phyloP scores from a whole-genome alignment of 225 moss, liverwort and hornwort genomes.

The Rhytidiadelphus loreus region DNA sequence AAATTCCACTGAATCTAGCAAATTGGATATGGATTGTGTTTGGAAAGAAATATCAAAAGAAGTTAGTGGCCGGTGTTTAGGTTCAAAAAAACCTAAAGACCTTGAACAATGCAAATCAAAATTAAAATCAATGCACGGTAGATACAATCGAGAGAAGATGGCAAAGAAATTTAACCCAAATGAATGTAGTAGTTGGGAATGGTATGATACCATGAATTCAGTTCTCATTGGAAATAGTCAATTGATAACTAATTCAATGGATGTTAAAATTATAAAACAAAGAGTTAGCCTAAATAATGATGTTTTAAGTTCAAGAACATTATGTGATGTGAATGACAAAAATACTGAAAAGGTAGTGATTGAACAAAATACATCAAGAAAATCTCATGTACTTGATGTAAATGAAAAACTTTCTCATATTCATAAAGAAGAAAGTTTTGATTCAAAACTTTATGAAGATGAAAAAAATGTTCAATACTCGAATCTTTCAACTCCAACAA shows the following conservation, averaged over 20 bases:
- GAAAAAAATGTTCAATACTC: not conserved
- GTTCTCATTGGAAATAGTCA: not conserved
- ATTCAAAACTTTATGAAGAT: not conserved
- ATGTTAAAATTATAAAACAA: not conserved
- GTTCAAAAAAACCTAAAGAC: conserved; percentile 14
- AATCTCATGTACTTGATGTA: not conserved
- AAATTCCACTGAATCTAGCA: not conserved
- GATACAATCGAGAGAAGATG: conserved; percentile 29
- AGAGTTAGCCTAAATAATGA: not conserved
- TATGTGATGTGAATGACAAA: not conserved
- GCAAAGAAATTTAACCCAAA: conserved; percentile 28
- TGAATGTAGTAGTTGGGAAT: conserved; percentile 18
- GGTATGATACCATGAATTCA: conserved; percentile 1
- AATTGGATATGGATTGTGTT: not conserved
- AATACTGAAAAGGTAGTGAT: not conserved
- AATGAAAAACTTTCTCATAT: not conserved
- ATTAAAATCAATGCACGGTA: conserved; percentile 13
- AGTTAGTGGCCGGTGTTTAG: not conserved
- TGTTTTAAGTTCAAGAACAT: not conserved
- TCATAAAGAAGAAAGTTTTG: not conserved
- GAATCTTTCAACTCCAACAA: not conserved
- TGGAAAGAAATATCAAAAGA: conserved; percentile 9
- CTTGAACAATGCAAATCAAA: conserved; percentile 19
- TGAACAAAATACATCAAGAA: not conserved
- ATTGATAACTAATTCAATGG: not conserved